Evolutionary conservation across 305 asterid genomes (phyloP).

Genomic region (Fraxinus angustifolia): DNA sequence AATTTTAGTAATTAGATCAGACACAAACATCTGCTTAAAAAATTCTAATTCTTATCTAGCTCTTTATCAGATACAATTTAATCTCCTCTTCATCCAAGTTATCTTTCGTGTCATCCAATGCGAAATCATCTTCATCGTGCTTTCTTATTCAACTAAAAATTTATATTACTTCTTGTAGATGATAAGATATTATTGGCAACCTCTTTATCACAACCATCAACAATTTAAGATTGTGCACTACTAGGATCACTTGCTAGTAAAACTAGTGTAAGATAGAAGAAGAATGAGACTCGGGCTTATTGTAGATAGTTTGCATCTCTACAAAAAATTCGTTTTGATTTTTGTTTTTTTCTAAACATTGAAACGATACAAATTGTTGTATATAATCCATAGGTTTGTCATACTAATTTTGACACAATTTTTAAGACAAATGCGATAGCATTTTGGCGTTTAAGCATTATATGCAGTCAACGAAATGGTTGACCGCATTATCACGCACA

Average conservation of each 20-base stretch:
- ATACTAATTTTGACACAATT: too few relatives aligned
- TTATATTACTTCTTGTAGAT: not conserved
- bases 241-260: not conserved
- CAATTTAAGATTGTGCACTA: not conserved
- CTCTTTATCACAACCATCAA: not conserved
- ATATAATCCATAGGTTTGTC: not conserved
- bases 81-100: not conserved
- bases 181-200: not conserved
- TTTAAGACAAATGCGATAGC: too few relatives aligned
- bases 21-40: too few relatives aligned
- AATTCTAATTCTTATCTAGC: too few relatives aligned
- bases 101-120: too few relatives aligned
- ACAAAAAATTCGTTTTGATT: not conserved
- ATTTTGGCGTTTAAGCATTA: too few relatives aligned
- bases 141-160: not conserved
- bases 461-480: too few relatives aligned
- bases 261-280: not conserved
- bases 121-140: too few relatives aligned
- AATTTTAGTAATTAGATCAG: too few relatives aligned
- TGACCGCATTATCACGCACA: too few relatives aligned
- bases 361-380: not conserved
- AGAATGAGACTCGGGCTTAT: not conserved
- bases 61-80: too few relatives aligned
- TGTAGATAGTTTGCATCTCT: not conserved
- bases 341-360: not conserved